phyloP scores from a whole-genome alignment of 371 early-diverging fungal genomes.

The Parasitella parasitica region DNA sequence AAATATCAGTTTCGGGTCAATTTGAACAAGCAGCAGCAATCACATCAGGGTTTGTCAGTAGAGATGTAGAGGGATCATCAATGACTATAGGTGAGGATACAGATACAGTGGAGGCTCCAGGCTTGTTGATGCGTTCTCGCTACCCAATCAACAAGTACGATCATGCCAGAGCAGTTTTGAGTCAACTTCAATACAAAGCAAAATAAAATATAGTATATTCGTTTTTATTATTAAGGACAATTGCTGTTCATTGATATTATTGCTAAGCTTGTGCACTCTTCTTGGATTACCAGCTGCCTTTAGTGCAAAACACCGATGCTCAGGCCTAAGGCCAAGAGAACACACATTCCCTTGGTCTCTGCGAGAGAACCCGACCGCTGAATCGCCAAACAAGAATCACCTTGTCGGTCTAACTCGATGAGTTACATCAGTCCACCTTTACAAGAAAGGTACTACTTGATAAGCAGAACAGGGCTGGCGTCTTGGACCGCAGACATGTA shows the following conservation, averaged over 20 bases:
- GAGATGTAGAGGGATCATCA: not conserved
- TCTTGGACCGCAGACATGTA: not conserved
- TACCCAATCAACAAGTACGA: not conserved
- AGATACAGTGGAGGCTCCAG: not conserved
- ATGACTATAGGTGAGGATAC: not conserved
- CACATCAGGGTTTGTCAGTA: not conserved
- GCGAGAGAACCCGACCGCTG: slow-evolving; percentile 15
- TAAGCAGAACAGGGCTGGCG: no score
- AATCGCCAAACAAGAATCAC: slow-evolving; percentile 16
- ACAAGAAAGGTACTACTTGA: slow-evolving; percentile 14
- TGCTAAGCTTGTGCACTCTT: not conserved
- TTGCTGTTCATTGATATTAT: not conserved
- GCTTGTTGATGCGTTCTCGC: not conserved
- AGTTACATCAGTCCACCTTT: slow-evolving; percentile 15
- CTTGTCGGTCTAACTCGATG: slow-evolving; percentile 12
- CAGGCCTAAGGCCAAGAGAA: slow-evolving; percentile 14
- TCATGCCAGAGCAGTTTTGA: not conserved
- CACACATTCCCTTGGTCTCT: slow-evolving; percentile 13
- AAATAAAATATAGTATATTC: not conserved
- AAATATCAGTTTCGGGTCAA: not conserved
- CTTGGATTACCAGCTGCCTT: not conserved
- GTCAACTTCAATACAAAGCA: not conserved
- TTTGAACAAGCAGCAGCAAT: not conserved
- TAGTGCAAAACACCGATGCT: slow-evolving; percentile 12
- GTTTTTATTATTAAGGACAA: not conserved